Evolutionary conservation across 2,329 filamentous ascomycete genomes (phyloP).

Genomic region (Neopestalotiopsis sp.): DNA sequence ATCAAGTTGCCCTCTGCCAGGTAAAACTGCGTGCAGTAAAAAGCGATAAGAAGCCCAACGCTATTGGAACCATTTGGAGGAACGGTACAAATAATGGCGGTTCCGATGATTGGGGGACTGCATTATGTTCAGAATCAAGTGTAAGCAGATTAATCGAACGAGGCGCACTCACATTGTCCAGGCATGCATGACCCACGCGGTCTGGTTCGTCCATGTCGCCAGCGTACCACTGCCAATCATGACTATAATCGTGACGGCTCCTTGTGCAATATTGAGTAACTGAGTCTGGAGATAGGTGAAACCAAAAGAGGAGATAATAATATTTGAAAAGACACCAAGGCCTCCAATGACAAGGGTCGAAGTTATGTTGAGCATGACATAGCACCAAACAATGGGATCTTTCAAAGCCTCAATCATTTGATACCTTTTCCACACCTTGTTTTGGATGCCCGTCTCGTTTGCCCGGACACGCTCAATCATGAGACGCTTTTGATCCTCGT

Average conservation of each 20-base stretch:
- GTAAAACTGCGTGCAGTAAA: conserved; percentile 51
- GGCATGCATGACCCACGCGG: conserved; percentile 25
- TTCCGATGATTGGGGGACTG: conserved; percentile 44
- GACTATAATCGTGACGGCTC: conserved; percentile 42
- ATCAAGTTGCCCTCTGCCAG: conserved; percentile 46
- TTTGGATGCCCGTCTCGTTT: conserved; percentile 43
- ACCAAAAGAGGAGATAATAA: conserved; percentile 43
- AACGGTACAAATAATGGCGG: conserved; percentile 43
- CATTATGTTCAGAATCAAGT: conserved; percentile 33
- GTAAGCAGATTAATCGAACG: background rate
- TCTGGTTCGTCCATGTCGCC: conserved; percentile 32
- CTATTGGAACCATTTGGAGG: conserved; percentile 34
- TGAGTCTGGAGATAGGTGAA: conserved; percentile 43
- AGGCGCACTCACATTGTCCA: conserved; percentile 6
- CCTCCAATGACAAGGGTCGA: conserved; percentile 38
- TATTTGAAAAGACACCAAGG: conserved; percentile 44
- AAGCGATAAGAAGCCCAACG: conserved; percentile 43
- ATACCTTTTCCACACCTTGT: conserved; percentile 39
- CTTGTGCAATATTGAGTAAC: conserved; percentile 47
- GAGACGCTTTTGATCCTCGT: conserved; percentile 43
- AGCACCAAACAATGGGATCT: conserved; percentile 39
- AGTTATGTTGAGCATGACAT: conserved; percentile 27
- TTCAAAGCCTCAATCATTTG: conserved; percentile 43
- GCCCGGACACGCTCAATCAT: conserved; percentile 42
- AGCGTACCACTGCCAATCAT: conserved; percentile 40